Conservation (phyloP, 2,329 filamentous ascomycete species). For the Mycosphaerelloides madeirae region DNA sequence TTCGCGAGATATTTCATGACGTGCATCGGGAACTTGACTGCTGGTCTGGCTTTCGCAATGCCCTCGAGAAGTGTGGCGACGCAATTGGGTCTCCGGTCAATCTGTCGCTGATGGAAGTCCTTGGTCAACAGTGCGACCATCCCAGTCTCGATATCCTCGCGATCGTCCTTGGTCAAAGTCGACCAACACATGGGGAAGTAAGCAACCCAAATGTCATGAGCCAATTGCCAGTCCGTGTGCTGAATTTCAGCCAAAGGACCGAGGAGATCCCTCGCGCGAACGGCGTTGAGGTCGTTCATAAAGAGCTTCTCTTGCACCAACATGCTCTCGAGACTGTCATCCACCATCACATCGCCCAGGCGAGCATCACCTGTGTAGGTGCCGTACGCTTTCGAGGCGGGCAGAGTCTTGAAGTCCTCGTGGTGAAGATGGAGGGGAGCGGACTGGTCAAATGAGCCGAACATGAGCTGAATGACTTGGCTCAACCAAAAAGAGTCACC, state of each 20-base stretch:
- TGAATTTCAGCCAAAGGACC: conserved; percentile 90
- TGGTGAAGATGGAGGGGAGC: conserved; percentile 70
- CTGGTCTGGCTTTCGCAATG: conserved; percentile 74
- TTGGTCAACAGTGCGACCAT: conserved; percentile 88
- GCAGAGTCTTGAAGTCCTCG: conserved; percentile 77
- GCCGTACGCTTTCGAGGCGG: conserved; percentile 67
- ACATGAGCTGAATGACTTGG: conserved; percentile 86
- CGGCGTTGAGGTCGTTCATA: conserved; percentile 73
- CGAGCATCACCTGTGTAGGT: conserved; percentile 67
- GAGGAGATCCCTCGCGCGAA: conserved; percentile 81
- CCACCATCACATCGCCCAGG: conserved; percentile 63
- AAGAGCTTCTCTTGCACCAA: conserved; percentile 79
- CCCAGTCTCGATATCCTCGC: conserved; percentile 82
- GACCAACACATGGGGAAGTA: conserved; percentile 95
- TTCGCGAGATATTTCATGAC: conserved; percentile 92
- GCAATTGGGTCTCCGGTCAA: conserved; percentile 93
- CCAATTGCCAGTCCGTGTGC: conserved; percentile 75
- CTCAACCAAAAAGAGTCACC: conserved; percentile 95
- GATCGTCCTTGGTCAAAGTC: conserved; percentile 78
- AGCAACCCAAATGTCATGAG: conserved; percentile 84
- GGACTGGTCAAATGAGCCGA: conserved; percentile 85
- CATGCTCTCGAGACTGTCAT: conserved; percentile 76
- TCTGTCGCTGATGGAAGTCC: conserved; percentile 89
- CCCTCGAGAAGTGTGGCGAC: conserved; percentile 88
- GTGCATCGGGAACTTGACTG: conserved; percentile 90